Evolutionary conservation across 2,329 filamentous ascomycete genomes (phyloP), one percentile per base, ranked within the genome.

Genomic region (Endothia cerciana): DNA sequence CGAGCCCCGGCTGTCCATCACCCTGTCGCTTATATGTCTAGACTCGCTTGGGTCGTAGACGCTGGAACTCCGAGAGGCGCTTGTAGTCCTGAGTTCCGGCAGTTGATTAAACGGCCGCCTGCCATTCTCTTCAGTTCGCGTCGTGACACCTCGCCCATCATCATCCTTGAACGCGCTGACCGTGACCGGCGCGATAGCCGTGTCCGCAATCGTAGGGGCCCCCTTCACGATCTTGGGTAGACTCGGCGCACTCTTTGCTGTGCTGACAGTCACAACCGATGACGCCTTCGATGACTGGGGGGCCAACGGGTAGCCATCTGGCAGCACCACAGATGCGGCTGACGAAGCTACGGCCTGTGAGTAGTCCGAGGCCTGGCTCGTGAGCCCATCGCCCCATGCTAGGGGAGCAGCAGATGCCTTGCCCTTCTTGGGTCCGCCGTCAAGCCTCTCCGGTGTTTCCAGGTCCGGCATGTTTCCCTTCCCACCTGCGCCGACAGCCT

Each of bases 401-500:
- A 74, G 66, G 13, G 73, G 72, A 8, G 71, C 66, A 19, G 71
- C 64, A 25, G 74, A 73, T 4, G 69, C 65, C 65, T 72, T 74
- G 17, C 53, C 64, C 36, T 63, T 68, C 17, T 33, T 66, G 61
- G 61, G 51, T 1, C 45, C 58, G 28, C 30, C 30, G 2, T 65
- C 63, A 19, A 57, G 28, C 15, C 59, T 63, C 17, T 83, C 82
- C 28, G 81, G 72, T 72, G 85, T 76, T 72, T 80, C 77, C 60
- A 58, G 65, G 17, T 75, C 74, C n/a, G 74, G 71, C 19, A 69
- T 36, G n/a, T 71, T 28, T 7, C 66, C 51, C 66, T 76, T 79
- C 68, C 86, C 89, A 53, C 84, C 86, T 17, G 83, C 91, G 19
- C 90, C 90, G n/a, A 96, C 92, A 0, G 89, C 93, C 65, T 92